Evolutionary conservation across 345 rosid genomes (phyloP).

Genomic region (Erysimum cheiranthoides): DNA sequence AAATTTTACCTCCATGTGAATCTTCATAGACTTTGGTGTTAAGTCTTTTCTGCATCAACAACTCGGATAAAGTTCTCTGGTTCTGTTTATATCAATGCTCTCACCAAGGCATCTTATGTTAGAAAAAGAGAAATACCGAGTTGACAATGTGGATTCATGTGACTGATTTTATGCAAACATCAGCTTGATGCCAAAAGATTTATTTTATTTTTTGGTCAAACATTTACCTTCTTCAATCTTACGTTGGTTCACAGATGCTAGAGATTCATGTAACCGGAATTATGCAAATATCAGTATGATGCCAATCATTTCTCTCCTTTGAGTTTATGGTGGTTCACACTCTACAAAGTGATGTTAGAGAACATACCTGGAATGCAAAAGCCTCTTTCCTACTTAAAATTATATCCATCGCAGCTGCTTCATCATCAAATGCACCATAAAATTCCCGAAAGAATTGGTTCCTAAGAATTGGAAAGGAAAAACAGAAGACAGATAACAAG

Average conservation of each 20-base stretch:
- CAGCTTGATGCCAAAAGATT: conserved; percentile 6
- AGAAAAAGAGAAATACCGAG: not conserved
- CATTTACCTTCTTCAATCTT: not conserved
- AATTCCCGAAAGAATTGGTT: conserved; percentile 73
- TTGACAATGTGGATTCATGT: conserved; percentile 1
- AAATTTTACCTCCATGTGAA: not conserved
- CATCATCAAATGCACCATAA: conserved; percentile 83
- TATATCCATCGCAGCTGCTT: conserved; percentile 87
- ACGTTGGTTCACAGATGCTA: not conserved
- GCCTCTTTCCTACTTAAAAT: conserved; percentile 75
- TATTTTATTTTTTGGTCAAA: not conserved
- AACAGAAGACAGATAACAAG: conserved; percentile 21
- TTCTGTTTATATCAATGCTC: conserved; percentile 7
- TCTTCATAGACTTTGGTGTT: conserved; percentile 5
- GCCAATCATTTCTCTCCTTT: not conserved
- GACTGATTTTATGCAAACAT: not conserved
- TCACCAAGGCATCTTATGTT: not conserved
- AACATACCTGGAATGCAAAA: conserved; percentile 74
- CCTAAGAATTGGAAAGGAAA: conserved; percentile 53
- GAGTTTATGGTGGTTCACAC: conserved; percentile 18
- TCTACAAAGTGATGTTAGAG: conserved; percentile 14
- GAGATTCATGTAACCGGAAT: not conserved
- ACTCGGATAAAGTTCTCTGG: conserved; percentile 17
- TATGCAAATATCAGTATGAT: conserved; percentile 13
- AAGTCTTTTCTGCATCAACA: conserved; percentile 13